phyloP scores from a whole-genome alignment of 352 stramenopile genomes.

The Globisporangium sylvaticum region DNA sequence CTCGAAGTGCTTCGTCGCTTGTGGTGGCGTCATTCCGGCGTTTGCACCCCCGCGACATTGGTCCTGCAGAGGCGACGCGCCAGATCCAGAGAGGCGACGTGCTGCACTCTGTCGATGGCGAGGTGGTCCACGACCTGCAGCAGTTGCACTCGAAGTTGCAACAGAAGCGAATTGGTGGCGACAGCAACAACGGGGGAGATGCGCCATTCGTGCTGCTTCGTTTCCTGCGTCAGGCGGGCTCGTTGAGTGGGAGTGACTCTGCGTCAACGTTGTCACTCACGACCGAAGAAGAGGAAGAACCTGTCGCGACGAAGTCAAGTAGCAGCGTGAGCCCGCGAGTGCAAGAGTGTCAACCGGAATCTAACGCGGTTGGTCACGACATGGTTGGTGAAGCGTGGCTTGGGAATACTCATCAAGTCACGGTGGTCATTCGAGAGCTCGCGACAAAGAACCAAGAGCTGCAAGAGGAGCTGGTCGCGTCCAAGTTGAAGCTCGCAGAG shows the following conservation, averaged over 20 bases:
- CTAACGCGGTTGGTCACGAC: background rate
- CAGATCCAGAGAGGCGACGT: slow-evolving; percentile 45
- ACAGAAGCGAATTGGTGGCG: background rate
- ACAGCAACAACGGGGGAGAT: background rate
- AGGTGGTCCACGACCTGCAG: slow-evolving; percentile 27
- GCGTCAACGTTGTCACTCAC: slow-evolving; percentile 8
- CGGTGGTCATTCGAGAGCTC: slow-evolving; percentile 36
- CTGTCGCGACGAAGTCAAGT: background rate
- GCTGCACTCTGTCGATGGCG: slow-evolving; percentile 38
- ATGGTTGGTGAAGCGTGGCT: slow-evolving; percentile 1
- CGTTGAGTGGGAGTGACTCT: slow-evolving; percentile 9
- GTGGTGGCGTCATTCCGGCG: slow-evolving; percentile 50
- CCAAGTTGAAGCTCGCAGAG: slow-evolving; percentile 48
- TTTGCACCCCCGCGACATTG: slow-evolving; percentile 28
- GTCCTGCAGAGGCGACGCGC: slow-evolving; percentile 41
- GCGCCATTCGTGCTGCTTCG: slow-evolving; percentile 39
- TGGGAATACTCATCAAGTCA: slow-evolving; percentile 22
- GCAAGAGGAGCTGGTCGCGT: slow-evolving; percentile 47
- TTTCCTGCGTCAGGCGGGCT: slow-evolving; percentile 24
- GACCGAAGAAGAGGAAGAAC: slow-evolving; percentile 1
- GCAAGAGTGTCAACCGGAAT: background rate
- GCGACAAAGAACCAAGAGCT: slow-evolving; percentile 38
- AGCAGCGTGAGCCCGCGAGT: background rate
- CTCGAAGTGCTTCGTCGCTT: background rate
- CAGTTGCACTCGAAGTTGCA: slow-evolving; percentile 23